A percentile compares a stretch with the other conserved stretches of the same genome.
Conservation (phyloP, 2,329 filamentous ascomycete species). For the Fusarium austroafricanum region DNA sequence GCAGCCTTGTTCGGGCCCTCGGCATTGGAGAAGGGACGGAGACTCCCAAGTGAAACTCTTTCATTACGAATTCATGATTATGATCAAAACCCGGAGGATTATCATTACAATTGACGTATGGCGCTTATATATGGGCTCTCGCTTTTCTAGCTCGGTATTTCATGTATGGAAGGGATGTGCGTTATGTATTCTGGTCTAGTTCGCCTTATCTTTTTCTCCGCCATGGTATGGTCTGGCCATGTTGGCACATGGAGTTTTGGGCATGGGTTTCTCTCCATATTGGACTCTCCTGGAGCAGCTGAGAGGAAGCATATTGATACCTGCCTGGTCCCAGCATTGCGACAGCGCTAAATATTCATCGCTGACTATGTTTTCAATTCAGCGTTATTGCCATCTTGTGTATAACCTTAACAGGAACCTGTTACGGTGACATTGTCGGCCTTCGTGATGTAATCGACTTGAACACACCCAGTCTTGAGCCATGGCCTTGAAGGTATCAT, state of each 20-base stretch:
- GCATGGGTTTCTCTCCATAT: constrained; percentile 10
- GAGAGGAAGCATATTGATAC: constrained; percentile 34
- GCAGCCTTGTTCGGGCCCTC: constrained; percentile 60
- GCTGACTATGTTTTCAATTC: constrained; percentile 4
- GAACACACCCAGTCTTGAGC: not conserved
- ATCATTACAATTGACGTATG: constrained; percentile 23
- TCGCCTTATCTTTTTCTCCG: constrained; percentile 5
- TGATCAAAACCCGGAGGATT: constrained; percentile 26
- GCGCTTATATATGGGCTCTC: constrained; percentile 32
- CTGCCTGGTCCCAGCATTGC: constrained; percentile 20
- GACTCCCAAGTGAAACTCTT: constrained; percentile 20
- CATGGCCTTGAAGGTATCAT: not conserved
- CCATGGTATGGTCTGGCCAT: not conserved
- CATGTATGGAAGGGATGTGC: constrained; percentile 9
- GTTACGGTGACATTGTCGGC: not conserved
- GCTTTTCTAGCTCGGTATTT: constrained; percentile 16
- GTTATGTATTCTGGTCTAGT: constrained; percentile 13
- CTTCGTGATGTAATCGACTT: constrained; percentile 24
- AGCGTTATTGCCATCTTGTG: not conserved
- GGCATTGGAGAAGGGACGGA: constrained; percentile 52
- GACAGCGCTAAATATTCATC: constrained; percentile 9
- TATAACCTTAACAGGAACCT: not conserved
- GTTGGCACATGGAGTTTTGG: constrained; percentile 26
- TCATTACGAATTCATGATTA: constrained; percentile 37
- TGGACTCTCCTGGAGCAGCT: constrained; percentile 9